These are phyloP conservation scores for Colletotrichum zoysiae DNA, from an alignment of 2,329 filamentous ascomycete species.

Conservation along the genomic window DNA sequence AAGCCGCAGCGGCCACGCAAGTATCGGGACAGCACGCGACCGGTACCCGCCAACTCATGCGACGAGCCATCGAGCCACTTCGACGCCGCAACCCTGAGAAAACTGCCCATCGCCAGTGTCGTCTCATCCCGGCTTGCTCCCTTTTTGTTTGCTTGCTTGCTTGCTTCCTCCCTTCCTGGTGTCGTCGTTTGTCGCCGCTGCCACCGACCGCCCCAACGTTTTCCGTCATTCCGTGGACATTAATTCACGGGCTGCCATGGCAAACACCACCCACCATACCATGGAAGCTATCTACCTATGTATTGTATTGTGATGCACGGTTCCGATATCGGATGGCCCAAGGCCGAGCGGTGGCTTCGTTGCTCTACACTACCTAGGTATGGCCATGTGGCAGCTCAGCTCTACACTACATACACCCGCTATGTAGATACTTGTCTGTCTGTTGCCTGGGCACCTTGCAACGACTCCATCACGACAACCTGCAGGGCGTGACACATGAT, in stretches of 20 bases:
- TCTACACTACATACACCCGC: no score
- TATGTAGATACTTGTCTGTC: no score
- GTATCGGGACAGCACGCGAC: constrained; percentile 36
- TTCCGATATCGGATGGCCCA: constrained; percentile 34
- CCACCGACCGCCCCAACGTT: not conserved
- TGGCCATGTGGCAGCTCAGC: constrained; percentile 25
- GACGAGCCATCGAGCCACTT: constrained; percentile 37
- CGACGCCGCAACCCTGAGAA: constrained; percentile 27
- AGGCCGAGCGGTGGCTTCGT: not conserved
- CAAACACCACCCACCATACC: constrained; percentile 2
- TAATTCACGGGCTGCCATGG: not conserved
- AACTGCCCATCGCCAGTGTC: constrained; percentile 40
- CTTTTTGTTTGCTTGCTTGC: no score
- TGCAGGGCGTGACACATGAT: constrained; percentile 29
- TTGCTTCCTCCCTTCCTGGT: constrained; percentile 4
- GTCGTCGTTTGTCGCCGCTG: constrained; percentile 21
- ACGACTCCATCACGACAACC: constrained; percentile 31
- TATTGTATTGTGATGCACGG: not conserved
- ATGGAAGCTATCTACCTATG: no score
- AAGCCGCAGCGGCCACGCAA: constrained; percentile 6
- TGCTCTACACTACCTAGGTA: not conserved
- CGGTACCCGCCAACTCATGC: constrained; percentile 30
- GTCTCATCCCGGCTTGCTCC: constrained; percentile 28
- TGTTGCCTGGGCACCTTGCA: constrained; percentile 3
- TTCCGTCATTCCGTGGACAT: not conserved